These are phyloP conservation scores for Monascus ruber DNA, from an alignment of 2,329 filamentous ascomycete genomes.

Conservation along the genomic window DNA sequence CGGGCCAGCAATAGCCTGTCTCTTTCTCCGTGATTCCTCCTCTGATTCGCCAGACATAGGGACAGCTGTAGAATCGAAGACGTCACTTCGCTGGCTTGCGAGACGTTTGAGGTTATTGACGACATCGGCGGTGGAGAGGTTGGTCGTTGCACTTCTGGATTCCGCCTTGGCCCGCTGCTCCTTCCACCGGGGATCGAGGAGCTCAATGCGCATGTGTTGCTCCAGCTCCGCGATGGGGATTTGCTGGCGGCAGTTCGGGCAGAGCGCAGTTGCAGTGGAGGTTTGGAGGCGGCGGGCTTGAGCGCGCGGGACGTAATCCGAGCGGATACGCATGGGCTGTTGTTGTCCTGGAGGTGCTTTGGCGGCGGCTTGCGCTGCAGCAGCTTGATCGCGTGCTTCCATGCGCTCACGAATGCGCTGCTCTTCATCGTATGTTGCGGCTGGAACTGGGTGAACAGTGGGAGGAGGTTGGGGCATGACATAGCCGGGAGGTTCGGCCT, in stretches of 20 bases:
- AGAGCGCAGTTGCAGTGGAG: slow-evolving; percentile 55
- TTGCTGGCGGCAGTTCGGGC: slow-evolving; percentile 85
- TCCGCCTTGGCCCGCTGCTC: slow-evolving; percentile 88
- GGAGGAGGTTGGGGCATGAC: slow-evolving; percentile 10
- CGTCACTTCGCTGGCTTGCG: slow-evolving; percentile 73
- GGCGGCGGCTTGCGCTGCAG: slow-evolving; percentile 68
- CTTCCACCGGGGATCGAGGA: slow-evolving; percentile 89
- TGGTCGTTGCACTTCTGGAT: slow-evolving; percentile 71
- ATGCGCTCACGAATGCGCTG: slow-evolving; percentile 50
- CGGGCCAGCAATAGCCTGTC: slow-evolving; percentile 47
- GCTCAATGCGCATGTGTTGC: slow-evolving; percentile 87
- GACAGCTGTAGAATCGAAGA: slow-evolving; percentile 55
- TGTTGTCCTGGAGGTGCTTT: slow-evolving; percentile 46
- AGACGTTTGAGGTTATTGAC: slow-evolving; percentile 93
- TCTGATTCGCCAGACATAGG: slow-evolving; percentile 53
- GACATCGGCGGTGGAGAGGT: slow-evolving; percentile 74
- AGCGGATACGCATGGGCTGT: slow-evolving; percentile 72
- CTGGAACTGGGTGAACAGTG: slow-evolving; percentile 17
- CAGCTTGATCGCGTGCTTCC: slow-evolving; percentile 49
- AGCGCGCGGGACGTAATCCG: slow-evolving; percentile 82
- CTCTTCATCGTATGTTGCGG: slow-evolving; percentile 50
- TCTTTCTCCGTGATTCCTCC: slow-evolving; percentile 68
- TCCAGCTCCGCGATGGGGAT: slow-evolving; percentile 81
- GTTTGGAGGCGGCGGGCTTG: slow-evolving; percentile 59
- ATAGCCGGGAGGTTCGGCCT: slow-evolving; percentile 17